Evolutionary conservation across 768 basidiomycete species (phyloP), one percentile per base, ranked within the genome.

Genomic region (Suillus spraguei): DNA sequence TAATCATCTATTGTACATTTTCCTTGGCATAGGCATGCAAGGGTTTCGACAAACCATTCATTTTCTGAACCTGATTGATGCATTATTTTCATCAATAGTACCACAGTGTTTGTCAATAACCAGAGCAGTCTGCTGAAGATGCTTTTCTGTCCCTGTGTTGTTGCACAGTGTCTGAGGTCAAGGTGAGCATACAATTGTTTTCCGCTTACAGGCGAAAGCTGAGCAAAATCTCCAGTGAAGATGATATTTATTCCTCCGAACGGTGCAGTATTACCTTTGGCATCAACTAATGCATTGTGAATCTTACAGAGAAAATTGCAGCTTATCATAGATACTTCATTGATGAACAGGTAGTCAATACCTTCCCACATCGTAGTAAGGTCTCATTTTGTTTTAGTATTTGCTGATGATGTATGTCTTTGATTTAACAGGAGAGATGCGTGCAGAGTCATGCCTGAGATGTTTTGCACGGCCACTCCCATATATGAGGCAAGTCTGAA

Each of bases 151-250:
- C 59, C 64, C 5, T 22, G 69, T 0, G 53, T 38, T 0, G 64
- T 64, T 4, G 22, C 60, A 24, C 47, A 49, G 24, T 38, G 35
- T 0, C 9, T 14, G 5, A 55, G 54, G 17, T 50, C 35, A 0
- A 75, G 35, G 3, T 54, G 50, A 0, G 68, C 55, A 47, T 68
- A 76, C 10, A 81, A 60, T 2, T 67, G 60, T 0, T 49, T 71
- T 3, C 76, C 65, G 0, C 68, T 65, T 0, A 83, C 72, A 13
- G 80, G 81, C 0, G 79, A 75, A 2, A 80, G 63, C 54, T 83
- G 82, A 1, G 74, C 71, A 63, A 83, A 82, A 61, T 83, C 80
- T 0, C 81, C 80, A 0, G 78, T 76, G 60, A 80, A 79, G 2
- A 82, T 78, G 2, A 82, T 62, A 53, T 77, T 81, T 0, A 82